Conservation (phyloP, 441 rosid genomes). For the Raphanus hybrid region DNA sequence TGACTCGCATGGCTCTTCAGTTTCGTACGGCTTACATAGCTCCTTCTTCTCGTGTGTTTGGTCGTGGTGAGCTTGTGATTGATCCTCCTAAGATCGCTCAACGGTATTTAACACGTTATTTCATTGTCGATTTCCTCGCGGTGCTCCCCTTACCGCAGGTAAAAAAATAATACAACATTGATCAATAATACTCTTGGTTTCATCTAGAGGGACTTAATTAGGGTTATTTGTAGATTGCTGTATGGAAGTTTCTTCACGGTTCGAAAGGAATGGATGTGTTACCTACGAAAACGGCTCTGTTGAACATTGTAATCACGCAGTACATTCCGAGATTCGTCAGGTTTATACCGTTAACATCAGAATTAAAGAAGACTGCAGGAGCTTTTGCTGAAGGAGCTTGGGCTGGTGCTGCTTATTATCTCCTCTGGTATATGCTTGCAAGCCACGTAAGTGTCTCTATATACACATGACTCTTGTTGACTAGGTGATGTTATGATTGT, state of each 20-base stretch:
- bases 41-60: conserved; percentile 93
- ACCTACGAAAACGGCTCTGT: conserved; percentile 66
- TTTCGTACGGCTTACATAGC: conserved; percentile 95
- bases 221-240: conserved; percentile 65
- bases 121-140: conserved; percentile 79
- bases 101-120: conserved; percentile 72
- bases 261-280: conserved; percentile 70
- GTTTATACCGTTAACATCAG: conserved; percentile 77
- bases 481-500: background rate
- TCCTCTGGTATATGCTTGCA: conserved; percentile 93
- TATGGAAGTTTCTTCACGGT: conserved; percentile 68
- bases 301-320: conserved; percentile 48
- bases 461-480: background rate
- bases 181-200: background rate
- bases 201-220: background rate
- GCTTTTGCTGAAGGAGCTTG: conserved; percentile 90
- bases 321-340: conserved; percentile 85
- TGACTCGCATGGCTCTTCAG: conserved; percentile 79
- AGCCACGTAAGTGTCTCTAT: conserved; percentile 70
- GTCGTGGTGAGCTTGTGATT: conserved; percentile 97
- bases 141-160: conserved; percentile 97
- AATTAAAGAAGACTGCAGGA: conserved; percentile 85
- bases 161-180: background rate
- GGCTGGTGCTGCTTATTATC: conserved; percentile 91
- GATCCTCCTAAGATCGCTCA: conserved; percentile 83